Base-by-base conservation (phyloP, 768 basidiomycete species). In the Nidula microcarpa region DNA sequence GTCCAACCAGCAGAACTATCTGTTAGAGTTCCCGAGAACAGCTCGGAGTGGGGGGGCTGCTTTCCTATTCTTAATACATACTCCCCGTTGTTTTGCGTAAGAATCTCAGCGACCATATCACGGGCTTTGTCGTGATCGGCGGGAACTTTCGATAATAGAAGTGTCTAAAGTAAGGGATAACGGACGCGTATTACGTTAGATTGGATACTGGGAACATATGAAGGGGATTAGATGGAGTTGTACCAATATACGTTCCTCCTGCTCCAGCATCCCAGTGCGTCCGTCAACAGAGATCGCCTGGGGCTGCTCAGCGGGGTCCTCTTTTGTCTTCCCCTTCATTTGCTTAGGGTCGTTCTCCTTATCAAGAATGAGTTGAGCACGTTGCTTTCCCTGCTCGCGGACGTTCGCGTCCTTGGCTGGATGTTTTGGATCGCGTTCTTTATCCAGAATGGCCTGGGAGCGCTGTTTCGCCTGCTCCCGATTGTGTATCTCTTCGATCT, bases 401-500 rank as follows among this genome's bases (percentile, higher is more conserved):
- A 47, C 35, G 58, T 55, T 32, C 59, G 54, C 43, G 23, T 23
- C 23, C 23, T 23, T 23, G 23, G 4, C 23, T 23, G 61, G 56
- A 44, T 55, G 69, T 63, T 65, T 71, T 56, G 60, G 54, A 30
- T 68, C 62, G 44, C 70, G 74, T 53, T 73, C 69, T 56, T 68
- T 71, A 55, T 71, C 67, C 6, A 60, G 53, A 18, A 50, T 54
- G 59, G 65, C 56, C 11, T 74, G 73, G 8, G 68, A 66, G 39
- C 87, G 80, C 57, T 89, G 85, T 66, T 80, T 89, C 33, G 77
- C 70, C 44, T 82, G 70, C 68, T 90, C 87, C 48, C 85, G 81
- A 59, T 79, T 74, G 53, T 84, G 82, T 61, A 91, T 87, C 58
- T 87, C 81, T 56, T 91, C 85, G 55, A 91, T 92, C 69, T 90